Conservation (phyloP, 2,329 filamentous ascomycete genomes). For the Mycosphaerella arachidis region DNA sequence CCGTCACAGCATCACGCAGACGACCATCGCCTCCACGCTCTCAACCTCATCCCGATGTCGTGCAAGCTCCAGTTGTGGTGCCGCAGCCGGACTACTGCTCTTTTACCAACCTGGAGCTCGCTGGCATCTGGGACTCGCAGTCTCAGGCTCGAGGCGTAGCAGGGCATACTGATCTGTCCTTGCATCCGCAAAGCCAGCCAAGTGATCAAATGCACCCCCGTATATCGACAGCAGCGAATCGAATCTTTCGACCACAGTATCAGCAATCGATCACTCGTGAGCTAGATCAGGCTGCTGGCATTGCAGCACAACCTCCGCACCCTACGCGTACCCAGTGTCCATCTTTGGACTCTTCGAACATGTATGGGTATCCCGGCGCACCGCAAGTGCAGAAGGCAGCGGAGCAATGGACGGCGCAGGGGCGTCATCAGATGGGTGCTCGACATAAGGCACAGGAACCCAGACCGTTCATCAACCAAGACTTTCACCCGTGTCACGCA, state of each 20-base stretch:
- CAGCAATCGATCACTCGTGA: neutral
- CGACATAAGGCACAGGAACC: neutral
- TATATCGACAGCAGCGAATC: neutral
- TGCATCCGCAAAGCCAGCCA: neutral
- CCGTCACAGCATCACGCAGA: neutral
- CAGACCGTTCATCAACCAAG: neutral
- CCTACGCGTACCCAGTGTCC: neutral
- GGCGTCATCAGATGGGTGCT: neutral
- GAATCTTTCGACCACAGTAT: neutral
- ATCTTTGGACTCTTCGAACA: neutral
- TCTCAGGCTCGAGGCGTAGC: neutral
- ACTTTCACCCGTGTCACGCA: neutral
- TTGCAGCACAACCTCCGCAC: neutral
- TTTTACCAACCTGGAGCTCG: neutral
- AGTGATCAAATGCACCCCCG: neutral
- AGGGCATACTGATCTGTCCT: neutral
- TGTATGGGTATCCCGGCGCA: constrained; percentile 3
- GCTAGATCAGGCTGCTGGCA: neutral
- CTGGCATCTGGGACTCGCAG: neutral
- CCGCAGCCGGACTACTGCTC: neutral
- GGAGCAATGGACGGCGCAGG: neutral
- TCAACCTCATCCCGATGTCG: neutral
- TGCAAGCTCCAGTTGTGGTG: neutral
- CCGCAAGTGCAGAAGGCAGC: neutral
- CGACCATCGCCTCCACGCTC: neutral